Percentiles rank a stretch among this genome's conserved stretches.
Evolutionary conservation across 495 filamentous ascomycete species (phyloP).

Genomic region (Pseudomonodictys pantanalensis): DNA sequence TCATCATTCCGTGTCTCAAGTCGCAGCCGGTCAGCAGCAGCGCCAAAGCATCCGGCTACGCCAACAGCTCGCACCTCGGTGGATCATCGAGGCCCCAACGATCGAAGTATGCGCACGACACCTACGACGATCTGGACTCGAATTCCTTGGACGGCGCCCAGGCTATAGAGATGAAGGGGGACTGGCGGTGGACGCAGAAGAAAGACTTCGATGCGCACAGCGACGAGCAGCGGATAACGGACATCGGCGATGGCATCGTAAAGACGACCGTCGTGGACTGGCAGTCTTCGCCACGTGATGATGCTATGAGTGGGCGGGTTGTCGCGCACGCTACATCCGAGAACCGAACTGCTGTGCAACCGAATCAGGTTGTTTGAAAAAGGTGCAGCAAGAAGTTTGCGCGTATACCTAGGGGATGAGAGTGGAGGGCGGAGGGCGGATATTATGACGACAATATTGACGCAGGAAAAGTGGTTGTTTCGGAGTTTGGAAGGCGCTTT

Average conservation of each 20-base stretch:
- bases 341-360: too few relatives aligned
- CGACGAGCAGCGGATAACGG: conserved; percentile 14
- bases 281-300: not conserved
- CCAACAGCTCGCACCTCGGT: not conserved
- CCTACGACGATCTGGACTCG: conserved; percentile 9
- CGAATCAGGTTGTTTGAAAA: too few relatives aligned
- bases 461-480: too few relatives aligned
- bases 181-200: conserved; percentile 6
- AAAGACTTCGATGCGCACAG: conserved; percentile 11
- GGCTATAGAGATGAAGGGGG: conserved; percentile 13
- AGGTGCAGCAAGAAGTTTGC: too few relatives aligned
- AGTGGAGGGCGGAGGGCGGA: too few relatives aligned
- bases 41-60: not conserved
- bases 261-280: conserved; percentile 21
- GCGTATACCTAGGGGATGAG: too few relatives aligned
- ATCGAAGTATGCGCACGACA: not conserved
- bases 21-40: not conserved
- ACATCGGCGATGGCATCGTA: conserved; percentile 3
- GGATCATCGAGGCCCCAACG: not conserved
- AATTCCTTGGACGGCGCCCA: not conserved
- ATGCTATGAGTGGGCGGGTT: not conserved
- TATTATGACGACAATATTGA: too few relatives aligned
- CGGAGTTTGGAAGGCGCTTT: too few relatives aligned
- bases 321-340: too few relatives aligned
- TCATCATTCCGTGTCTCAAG: conserved; percentile 2